These are phyloP conservation scores for Zygoascus ofunaensis DNA, from an alignment of 805 yeast genomes.

Conservation along the genomic window DNA sequence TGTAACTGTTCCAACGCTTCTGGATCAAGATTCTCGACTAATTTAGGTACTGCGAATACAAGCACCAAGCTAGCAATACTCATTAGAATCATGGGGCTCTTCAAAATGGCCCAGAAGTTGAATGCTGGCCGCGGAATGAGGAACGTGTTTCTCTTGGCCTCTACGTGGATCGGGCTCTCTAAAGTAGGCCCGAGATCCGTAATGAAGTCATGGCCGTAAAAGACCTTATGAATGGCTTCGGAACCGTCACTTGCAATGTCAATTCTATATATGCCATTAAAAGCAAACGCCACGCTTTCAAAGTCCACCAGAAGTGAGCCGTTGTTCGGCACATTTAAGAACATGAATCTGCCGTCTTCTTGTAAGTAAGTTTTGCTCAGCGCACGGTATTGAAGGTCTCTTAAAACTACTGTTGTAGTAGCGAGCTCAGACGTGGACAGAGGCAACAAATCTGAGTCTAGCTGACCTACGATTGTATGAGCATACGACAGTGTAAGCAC, in stretches of 20 bases:
- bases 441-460: constrained; percentile 12
- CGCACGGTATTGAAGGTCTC: neutral
- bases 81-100: constrained; percentile 30
- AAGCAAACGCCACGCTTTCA: constrained; percentile 16
- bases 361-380: constrained; percentile 5
- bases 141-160: constrained; percentile 22
- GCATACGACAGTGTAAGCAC: too few relatives aligned
- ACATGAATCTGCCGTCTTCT: constrained; percentile 18
- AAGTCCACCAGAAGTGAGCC: constrained; percentile 21
- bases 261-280: constrained; percentile 12
- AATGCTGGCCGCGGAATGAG: constrained; percentile 21
- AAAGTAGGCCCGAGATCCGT: constrained; percentile 24
- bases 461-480: constrained; percentile 12
- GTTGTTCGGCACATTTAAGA: constrained; percentile 17
- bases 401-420: constrained; percentile 7
- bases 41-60: constrained; percentile 27
- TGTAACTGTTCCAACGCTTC: constrained; percentile 28
- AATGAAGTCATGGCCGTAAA: constrained; percentile 22
- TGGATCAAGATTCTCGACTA: constrained; percentile 27
- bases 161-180: constrained; percentile 25
- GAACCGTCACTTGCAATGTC: constrained; percentile 17
- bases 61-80: constrained; percentile 25
- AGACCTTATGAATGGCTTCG: constrained; percentile 18
- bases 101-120: constrained; percentile 25
- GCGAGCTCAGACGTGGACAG: constrained; percentile 10